Evolutionary conservation across 768 basidiomycete species (phyloP).

Genomic region (Tulasnella sp.): DNA sequence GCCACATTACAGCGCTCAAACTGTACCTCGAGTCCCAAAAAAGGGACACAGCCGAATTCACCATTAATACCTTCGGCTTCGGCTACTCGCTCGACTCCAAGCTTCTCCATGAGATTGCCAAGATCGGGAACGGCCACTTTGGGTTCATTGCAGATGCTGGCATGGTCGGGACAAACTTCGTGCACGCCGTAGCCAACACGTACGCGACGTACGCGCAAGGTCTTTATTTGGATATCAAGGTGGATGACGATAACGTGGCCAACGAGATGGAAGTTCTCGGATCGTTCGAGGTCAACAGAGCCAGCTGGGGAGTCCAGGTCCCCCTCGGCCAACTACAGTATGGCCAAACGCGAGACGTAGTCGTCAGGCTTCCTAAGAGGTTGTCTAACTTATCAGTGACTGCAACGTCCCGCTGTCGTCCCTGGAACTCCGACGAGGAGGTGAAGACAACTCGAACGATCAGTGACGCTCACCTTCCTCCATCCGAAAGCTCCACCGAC

Average conservation of each 20-base stretch:
- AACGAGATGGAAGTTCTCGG: slow-evolving; percentile 18
- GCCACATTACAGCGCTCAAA: slow-evolving; percentile 34
- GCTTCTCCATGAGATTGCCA: slow-evolving; percentile 35
- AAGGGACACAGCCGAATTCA: slow-evolving; percentile 19
- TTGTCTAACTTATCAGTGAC: slow-evolving; percentile 15
- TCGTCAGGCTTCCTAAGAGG: slow-evolving; percentile 18
- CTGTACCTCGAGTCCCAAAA: slow-evolving; percentile 32
- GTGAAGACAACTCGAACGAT: neutral
- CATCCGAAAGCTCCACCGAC: neutral
- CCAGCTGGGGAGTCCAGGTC: slow-evolving; percentile 7
- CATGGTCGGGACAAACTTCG: slow-evolving; percentile 39
- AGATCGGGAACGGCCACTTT: slow-evolving; percentile 31
- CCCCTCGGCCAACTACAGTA: slow-evolving; percentile 32
- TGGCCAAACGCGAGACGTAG: slow-evolving; percentile 37
- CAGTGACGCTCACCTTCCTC: slow-evolving; percentile 8
- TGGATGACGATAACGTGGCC: slow-evolving; percentile 27
- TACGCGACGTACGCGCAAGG: slow-evolving; percentile 37
- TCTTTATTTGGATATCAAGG: slow-evolving; percentile 28
- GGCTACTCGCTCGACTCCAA: slow-evolving; percentile 37
- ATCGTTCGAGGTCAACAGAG: slow-evolving; percentile 27
- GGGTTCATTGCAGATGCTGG: slow-evolving; percentile 37
- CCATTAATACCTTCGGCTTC: slow-evolving; percentile 38
- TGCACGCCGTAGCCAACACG: slow-evolving; percentile 37
- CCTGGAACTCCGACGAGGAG: slow-evolving; percentile 14
- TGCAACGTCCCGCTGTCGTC: slow-evolving; percentile 4